Conservation (phyloP, 1,284 basidiomycete genomes). For the Trichosporon inkin region DNA sequence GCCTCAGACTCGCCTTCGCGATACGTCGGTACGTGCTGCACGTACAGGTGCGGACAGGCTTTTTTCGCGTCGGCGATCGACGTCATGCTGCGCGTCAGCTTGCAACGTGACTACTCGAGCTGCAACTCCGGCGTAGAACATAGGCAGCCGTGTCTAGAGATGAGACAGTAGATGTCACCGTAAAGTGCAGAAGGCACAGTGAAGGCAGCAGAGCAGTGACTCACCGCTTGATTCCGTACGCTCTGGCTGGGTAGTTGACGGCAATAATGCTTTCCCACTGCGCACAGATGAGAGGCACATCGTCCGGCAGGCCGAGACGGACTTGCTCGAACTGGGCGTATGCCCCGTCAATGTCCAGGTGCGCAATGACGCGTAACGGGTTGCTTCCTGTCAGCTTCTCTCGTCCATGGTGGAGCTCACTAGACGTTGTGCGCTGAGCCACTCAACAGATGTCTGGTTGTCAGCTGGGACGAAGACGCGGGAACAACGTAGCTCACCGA, state of each 20-base stretch:
- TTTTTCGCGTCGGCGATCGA: conserved; percentile 69
- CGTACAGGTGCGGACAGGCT: conserved; percentile 75
- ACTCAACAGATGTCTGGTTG: not conserved
- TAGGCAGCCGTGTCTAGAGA: not conserved
- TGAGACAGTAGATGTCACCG: not conserved
- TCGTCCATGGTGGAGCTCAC: not conserved
- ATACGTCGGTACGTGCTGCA: conserved; percentile 85
- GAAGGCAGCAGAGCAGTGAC: not conserved
- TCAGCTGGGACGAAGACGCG: not conserved
- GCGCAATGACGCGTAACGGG: conserved; percentile 60
- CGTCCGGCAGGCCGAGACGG: conserved; percentile 65
- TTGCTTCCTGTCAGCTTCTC: conserved; percentile 27
- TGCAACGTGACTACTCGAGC: too few species aligned
- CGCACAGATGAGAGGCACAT: conserved; percentile 78
- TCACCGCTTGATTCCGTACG: conserved; percentile 75
- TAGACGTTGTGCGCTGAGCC: not conserved
- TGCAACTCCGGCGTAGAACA: not conserved
- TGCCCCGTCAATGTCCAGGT: conserved; percentile 91
- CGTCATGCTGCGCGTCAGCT: conserved; percentile 26
- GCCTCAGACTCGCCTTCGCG: conserved; percentile 80
- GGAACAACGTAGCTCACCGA: not conserved
- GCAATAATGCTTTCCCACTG: conserved; percentile 91
- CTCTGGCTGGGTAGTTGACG: conserved; percentile 90
- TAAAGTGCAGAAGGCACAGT: not conserved
- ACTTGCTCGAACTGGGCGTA: conserved; percentile 86